A percentile compares a stretch with the other conserved stretches of the same genome.
phyloP scores from a whole-genome alignment of 202 grass and related monocot genomes.

The Cymbopogon flexuosus region DNA sequence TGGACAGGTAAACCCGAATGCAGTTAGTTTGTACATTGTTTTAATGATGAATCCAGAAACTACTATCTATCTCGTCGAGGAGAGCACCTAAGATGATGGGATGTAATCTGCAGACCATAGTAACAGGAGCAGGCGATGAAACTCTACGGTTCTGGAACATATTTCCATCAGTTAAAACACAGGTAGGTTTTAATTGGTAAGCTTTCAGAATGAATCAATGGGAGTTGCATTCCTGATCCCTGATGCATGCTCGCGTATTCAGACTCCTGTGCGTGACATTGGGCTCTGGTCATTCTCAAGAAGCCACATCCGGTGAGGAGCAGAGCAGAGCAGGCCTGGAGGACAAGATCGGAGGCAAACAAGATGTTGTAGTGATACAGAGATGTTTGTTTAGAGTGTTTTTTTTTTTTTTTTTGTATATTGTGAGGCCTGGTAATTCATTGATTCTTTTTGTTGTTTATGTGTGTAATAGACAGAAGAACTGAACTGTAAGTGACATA shows the following conservation, averaged over 20 bases:
- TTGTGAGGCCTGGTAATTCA: slow-evolving; percentile 31
- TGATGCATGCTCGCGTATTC: slow-evolving; percentile 7
- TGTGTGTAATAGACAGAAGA: not conserved
- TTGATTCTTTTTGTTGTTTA: slow-evolving; percentile 21
- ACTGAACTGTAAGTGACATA: not conserved
- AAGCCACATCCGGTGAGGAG: slow-evolving; percentile 76
- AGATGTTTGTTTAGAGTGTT: slow-evolving; percentile 29
- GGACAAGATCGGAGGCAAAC: not conserved
- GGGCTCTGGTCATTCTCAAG: slow-evolving; percentile 78
- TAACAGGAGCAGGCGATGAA: slow-evolving; percentile 86
- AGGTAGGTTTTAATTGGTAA: slow-evolving; percentile 31
- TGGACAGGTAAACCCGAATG: slow-evolving; percentile 60
- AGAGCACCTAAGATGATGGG: not conserved
- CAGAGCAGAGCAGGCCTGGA: not conserved
- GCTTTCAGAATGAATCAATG: not conserved
- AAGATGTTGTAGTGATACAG: not conserved
- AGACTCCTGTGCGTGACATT: slow-evolving; percentile 78
- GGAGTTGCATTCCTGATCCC: not conserved
- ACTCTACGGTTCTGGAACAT: slow-evolving; percentile 97
- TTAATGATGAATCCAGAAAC: not conserved
- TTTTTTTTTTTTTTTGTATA: slow-evolving; percentile 45
- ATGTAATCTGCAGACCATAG: slow-evolving; percentile 61
- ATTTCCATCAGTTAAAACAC: slow-evolving; percentile 75
- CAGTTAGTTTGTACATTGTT: not conserved
- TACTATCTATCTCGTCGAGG: not conserved